Percentiles rank a stretch among this genome's conserved stretches.
phyloP scores from a whole-genome alignment of 2,329 filamentous ascomycete species.

The Apiospora rasikravindrae region DNA sequence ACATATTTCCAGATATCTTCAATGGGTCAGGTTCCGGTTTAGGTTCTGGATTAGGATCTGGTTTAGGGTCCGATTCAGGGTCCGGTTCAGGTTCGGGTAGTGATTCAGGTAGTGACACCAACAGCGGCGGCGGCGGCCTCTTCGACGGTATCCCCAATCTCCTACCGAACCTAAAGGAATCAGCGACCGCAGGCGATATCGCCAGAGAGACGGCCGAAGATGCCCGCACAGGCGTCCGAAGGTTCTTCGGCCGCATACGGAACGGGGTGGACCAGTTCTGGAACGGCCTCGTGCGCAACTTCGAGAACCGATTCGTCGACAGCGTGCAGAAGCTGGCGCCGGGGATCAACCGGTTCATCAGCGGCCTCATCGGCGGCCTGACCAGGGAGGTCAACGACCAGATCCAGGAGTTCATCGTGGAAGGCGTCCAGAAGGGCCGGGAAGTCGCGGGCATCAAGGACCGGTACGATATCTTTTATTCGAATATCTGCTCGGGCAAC shows the following conservation, averaged over 20 bases:
- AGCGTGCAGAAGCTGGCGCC: background rate
- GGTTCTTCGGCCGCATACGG: background rate
- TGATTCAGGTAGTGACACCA: background rate
- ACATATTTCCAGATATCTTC: background rate
- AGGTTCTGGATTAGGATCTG: too few species aligned
- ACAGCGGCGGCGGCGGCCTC: background rate
- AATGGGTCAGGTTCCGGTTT: background rate
- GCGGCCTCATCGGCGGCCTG: background rate
- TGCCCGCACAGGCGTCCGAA: background rate
- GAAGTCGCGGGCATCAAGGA: background rate
- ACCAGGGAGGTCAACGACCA: background rate
- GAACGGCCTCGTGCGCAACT: background rate
- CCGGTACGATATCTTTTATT: background rate
- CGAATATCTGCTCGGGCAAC: conserved; percentile 10
- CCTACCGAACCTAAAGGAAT: background rate
- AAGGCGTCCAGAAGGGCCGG: background rate
- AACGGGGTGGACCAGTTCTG: background rate
- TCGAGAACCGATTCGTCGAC: background rate
- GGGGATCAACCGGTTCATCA: background rate
- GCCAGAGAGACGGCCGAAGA: background rate
- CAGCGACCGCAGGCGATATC: background rate
- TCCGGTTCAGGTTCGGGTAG: background rate
- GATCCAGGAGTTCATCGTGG: conserved; percentile 1
- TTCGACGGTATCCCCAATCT: background rate
- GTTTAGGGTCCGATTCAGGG: background rate